A percentile compares a stretch with the other conserved stretches of the same genome.
Conservation (phyloP, 805 yeast genomes). For the Teunomyces aglyptinius region DNA sequence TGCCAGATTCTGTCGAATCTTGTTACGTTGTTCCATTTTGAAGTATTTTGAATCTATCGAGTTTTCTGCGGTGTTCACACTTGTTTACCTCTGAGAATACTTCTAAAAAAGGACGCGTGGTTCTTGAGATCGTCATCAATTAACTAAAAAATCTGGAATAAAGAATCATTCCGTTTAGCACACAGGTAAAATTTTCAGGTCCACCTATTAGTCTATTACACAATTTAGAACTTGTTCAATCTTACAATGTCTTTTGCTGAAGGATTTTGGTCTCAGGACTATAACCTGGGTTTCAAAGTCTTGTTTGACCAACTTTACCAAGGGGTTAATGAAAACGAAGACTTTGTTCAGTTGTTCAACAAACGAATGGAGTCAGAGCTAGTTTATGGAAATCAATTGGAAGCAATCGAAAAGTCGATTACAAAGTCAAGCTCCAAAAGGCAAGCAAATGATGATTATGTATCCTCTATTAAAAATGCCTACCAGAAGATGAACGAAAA, state of each 20-base stretch:
- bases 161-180: not conserved
- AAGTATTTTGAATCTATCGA: not conserved
- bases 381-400: conserved; percentile 58
- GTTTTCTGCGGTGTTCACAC: not conserved
- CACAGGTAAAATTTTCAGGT: not conserved
- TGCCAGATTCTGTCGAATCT: not conserved
- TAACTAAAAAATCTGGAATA: not conserved
- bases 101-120: not conserved
- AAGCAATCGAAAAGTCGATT: conserved; percentile 38
- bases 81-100: not conserved
- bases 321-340: conserved; percentile 71
- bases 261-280: conserved; percentile 74
- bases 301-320: conserved; percentile 53
- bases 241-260: conserved; percentile 59
- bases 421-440: conserved; percentile 43
- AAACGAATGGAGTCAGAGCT: conserved; percentile 73
- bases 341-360: conserved; percentile 61
- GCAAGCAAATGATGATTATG: conserved; percentile 50
- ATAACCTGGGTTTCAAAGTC: conserved; percentile 49
- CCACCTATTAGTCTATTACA: not conserved
- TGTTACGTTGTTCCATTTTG: not conserved
- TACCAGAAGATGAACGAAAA: conserved; percentile 55
- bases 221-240: not conserved
- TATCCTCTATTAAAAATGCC: conserved; percentile 62
- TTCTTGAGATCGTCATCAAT: not conserved